Base-by-base conservation (phyloP, 306 rosid genomes). In the Dryas octopetala region DNA sequence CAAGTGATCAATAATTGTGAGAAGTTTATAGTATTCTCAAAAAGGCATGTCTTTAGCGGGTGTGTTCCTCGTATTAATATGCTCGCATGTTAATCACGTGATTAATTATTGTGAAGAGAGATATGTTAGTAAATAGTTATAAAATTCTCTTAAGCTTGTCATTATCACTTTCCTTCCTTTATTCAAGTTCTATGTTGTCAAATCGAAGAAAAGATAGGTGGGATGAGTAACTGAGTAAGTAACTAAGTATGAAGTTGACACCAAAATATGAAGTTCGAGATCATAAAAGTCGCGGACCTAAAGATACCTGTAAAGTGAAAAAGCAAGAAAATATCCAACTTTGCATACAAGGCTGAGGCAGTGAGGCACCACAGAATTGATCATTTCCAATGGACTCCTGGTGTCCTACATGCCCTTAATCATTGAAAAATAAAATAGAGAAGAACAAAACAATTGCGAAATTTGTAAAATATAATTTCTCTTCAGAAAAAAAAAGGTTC, bases 301-400 rank as follows among this genome's bases (percentile, higher is more conserved):
- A 28, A 60, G 47, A 32, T 32, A 32, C 73, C 28, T 28, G 61
- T 15, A 50, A 68, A 68, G 73, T 48, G 68, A 3, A 44, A 63
- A 43, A 16, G 68, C 26, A 63, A 14, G 49, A 15, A 50, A 40
- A 63, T 44, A 63, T 41, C 32, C 50, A 43, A 41, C 68, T 68
- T 68, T 26, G 7, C 11, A 10, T 28, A 12, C 55, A 66, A 46
- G 55, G 44, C 16, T 16, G 43, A 49, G 57, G 55, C 32, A 16
- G 9, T 16, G 43, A 49, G 57, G 55, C 32, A 16, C 23, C 71
- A 66, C 17, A 66, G 41, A 66, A 10, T 19, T 48, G 43, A 66
- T 66, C 55, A 66, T 26, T 48, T 48, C 11, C 54, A 10, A 10
- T 17, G n/a, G 70, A 66, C 41, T 45, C 70, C 23, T 53, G 58